A percentile compares a stretch with the other conserved stretches of the same genome.
phyloP scores from a whole-genome alignment of 2,329 filamentous ascomycete species.

The Lecanosticta acicola region DNA sequence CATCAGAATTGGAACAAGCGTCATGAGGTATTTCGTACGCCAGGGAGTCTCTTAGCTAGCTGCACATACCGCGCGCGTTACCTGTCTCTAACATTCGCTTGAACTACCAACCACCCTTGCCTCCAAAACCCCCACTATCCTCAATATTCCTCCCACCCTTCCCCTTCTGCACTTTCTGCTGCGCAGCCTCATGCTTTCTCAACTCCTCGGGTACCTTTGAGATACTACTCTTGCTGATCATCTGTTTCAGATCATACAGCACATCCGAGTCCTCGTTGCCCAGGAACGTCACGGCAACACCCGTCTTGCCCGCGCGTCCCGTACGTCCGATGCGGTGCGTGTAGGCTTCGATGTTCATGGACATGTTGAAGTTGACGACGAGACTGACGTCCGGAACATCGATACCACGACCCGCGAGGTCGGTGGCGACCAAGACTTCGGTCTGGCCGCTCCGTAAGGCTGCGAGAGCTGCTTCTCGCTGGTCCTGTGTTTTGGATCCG shows the following conservation, averaged over 20 bases:
- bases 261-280: slow-evolving; percentile 85
- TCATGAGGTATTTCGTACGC: no score
- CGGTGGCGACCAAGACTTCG: slow-evolving; percentile 89
- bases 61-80: no score
- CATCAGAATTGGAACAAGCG: no score
- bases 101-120: slow-evolving; percentile 33
- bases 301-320: slow-evolving; percentile 92
- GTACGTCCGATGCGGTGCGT: slow-evolving; percentile 96
- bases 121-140: slow-evolving; percentile 32
- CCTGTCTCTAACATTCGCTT: no score
- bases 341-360: slow-evolving; percentile 84
- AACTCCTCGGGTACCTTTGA: slow-evolving; percentile 88
- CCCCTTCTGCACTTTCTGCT: slow-evolving; percentile 52
- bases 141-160: slow-evolving; percentile 31
- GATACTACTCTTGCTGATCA: slow-evolving; percentile 84
- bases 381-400: slow-evolving; percentile 91
- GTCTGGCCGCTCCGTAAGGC: slow-evolving; percentile 75
- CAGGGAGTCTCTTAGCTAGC: no score
- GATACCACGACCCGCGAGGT: slow-evolving; percentile 94
- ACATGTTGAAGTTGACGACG: slow-evolving; percentile 99
- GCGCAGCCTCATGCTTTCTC: slow-evolving; percentile 81
- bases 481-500: slow-evolving; percentile 94
- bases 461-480: slow-evolving; percentile 85
- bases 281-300: slow-evolving; percentile 93
- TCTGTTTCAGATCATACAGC: slow-evolving; percentile 88